Conservation (phyloP, 257 asterid species). For the Linderniella brevidens region DNA sequence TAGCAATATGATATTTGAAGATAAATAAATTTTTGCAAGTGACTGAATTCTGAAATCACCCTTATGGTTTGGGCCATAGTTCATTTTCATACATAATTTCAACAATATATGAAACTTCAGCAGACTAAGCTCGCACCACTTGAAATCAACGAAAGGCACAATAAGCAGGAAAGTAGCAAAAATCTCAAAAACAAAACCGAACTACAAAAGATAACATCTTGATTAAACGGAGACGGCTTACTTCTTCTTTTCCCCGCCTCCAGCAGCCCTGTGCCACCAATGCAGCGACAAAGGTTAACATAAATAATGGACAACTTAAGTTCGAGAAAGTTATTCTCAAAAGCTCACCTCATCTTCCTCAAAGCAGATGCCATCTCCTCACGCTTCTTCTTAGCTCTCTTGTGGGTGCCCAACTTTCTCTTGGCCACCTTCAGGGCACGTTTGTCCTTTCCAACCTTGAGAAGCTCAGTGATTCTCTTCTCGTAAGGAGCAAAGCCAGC, state of each 20-base stretch:
- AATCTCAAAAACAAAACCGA: too few species aligned
- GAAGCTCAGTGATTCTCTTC: constrained; percentile 39
- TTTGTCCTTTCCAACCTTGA: constrained; percentile 38
- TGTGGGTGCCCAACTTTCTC: too few species aligned
- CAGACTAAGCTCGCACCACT: too few species aligned
- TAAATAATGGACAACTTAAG: not conserved
- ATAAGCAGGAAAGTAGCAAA: too few species aligned
- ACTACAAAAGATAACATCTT: too few species aligned
- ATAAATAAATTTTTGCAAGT: too few species aligned
- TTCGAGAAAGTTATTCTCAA: not conserved
- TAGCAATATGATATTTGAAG: too few species aligned
- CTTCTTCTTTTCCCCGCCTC: constrained; percentile 26
- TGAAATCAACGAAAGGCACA: too few species aligned
- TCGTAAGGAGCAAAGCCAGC: constrained; percentile 29
- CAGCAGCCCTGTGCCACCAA: constrained; percentile 16
- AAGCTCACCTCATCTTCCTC: constrained; percentile 29
- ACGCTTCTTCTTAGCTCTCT: constrained; percentile 32
- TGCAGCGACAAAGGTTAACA: not conserved
- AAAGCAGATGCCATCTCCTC: constrained; percentile 41
- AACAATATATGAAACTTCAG: too few species aligned
- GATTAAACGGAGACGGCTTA: constrained; percentile 4
- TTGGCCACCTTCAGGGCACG: constrained; percentile 20
- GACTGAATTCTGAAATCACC: too few species aligned
- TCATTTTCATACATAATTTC: too few species aligned
- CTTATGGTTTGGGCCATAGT: too few species aligned